A percentile compares a stretch with the other conserved stretches of the same genome.
Conservation (phyloP, 2,329 filamentous ascomycete species). For the Penicillium concentricum region DNA sequence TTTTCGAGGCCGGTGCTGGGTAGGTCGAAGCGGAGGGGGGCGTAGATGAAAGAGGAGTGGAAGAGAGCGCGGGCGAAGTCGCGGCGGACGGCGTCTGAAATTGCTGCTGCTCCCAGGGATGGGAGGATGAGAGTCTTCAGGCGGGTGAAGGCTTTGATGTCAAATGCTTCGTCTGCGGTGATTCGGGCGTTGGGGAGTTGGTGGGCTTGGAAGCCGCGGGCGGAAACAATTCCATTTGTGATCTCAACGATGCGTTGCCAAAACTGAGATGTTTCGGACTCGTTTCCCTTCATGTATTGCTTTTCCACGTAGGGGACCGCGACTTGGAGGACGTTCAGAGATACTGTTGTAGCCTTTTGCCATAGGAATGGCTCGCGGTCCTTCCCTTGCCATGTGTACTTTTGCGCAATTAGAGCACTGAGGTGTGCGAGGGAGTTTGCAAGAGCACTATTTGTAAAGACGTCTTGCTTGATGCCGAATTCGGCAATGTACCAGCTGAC, state of each 20-base stretch:
- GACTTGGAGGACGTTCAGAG: conserved; percentile 65
- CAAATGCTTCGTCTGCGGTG: conserved; percentile 72
- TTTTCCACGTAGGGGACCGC: conserved; percentile 62
- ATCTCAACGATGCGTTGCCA: conserved; percentile 69
- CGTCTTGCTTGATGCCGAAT: conserved; percentile 56
- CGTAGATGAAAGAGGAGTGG: conserved; percentile 75
- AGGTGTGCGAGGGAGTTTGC: conserved; percentile 65
- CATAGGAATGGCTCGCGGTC: conserved; percentile 73
- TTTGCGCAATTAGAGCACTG: conserved; percentile 68
- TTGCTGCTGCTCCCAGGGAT: conserved; percentile 62
- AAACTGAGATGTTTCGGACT: conserved; percentile 54
- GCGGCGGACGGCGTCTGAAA: conserved; percentile 67
- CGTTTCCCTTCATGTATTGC: conserved; percentile 31
- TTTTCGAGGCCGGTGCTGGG: conserved; percentile 46
- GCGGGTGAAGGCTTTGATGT: conserved; percentile 70
- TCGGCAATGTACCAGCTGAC: conserved; percentile 49
- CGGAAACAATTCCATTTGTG: conserved; percentile 66
- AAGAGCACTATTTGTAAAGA: conserved; percentile 69
- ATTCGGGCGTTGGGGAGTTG: conserved; percentile 48
- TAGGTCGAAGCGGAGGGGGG: conserved; percentile 62
- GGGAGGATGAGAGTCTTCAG: conserved; percentile 70
- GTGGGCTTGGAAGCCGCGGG: conserved; percentile 55
- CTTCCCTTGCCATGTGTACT: conserved; percentile 73
- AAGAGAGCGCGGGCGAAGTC: conserved; percentile 76
- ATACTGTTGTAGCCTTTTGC: conserved; percentile 73